Evolutionary conservation across 495 filamentous ascomycete species (phyloP).

Genomic region (Xanthoparmelia taractica): DNA sequence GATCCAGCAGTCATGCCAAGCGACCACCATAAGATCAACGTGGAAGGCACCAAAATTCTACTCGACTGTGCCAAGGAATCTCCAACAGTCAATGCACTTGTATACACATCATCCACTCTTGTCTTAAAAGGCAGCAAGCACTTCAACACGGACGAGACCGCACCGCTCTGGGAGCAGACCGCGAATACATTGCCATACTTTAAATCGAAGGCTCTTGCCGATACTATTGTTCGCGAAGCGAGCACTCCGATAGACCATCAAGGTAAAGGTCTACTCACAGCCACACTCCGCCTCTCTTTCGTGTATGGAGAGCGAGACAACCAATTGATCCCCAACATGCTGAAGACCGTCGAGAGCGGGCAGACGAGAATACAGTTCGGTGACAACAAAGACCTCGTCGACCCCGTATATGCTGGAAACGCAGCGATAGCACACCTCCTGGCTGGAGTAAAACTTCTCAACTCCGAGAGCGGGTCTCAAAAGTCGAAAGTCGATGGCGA

Average conservation of each 20-base stretch:
- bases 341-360: conserved; percentile 45
- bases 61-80: neutral
- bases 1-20: neutral
- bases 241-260: too few species aligned
- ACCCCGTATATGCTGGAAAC: conserved; percentile 75
- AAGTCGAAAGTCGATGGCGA: conserved; percentile 62
- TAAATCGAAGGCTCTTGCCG: conserved; percentile 80
- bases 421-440: conserved; percentile 66
- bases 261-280: conserved; percentile 34
- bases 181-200: conserved; percentile 65
- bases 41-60: neutral
- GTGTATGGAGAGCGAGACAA: conserved; percentile 3
- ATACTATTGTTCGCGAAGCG: conserved; percentile 70
- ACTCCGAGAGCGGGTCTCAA: conserved; percentile 41
- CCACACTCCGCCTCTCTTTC: neutral
- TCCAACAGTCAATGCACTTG: neutral
- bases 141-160: neutral
- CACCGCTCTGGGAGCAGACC: neutral
- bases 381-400: conserved; percentile 65
- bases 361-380: conserved; percentile 61
- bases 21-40: neutral
- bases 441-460: conserved; percentile 56
- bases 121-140: neutral
- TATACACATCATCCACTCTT: neutral
- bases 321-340: conserved; percentile 40